Base-by-base conservation (phyloP, 2,329 filamentous ascomycete species). In the Gnomoniopsis sp. region DNA sequence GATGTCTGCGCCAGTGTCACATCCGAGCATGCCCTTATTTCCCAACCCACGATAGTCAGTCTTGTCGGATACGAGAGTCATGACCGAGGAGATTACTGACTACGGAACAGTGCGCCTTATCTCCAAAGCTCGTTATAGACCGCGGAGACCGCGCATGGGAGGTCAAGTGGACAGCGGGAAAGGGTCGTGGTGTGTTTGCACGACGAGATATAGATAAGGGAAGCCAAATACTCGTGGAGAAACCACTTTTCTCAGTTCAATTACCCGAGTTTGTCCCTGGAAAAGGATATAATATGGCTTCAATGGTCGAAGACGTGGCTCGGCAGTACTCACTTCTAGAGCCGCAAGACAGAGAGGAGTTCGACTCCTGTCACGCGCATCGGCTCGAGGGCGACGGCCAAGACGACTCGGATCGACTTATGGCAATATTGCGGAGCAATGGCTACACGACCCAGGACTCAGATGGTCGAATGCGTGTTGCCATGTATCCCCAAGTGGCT, bases 171-270 rank as follows among this genome's bases (percentile, higher is more conserved):
- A 65, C 72, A 6, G 65, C 70, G 0, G 66, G 67, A n/a, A 77
- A 75, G 64, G 76, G 75, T 12, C 71, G 73, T 34, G 76, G 75
- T 34, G 71, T 74, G 56, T 69, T 77, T 56, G 75, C 75, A 2
- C 59, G 65, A 7, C 59, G 62, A 19, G 6, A 57, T 17, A 70
- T 78, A 54, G 48, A 65, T 26, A 66, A 65, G 17, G 75, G 75
- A 4, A 73, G 71, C 1, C 70, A 72, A 14, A 74, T 78, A 55
- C 66, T 77, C 17, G 67, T 66, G 22, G 75, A 77, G 49, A 34
- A 61, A 1, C 70, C 75, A 0, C 68, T 77, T 0, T 63, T 78
- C 48, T 55, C 64, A 2, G 56, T 67, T 43, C 55, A 61, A 15
- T 62, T 65, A 21, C 65, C 70, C 7, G 44, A 64, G 33, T 60